phyloP scores from a whole-genome alignment of 139 green algal genomes.

The Deuterostichococcus epilithicus region DNA sequence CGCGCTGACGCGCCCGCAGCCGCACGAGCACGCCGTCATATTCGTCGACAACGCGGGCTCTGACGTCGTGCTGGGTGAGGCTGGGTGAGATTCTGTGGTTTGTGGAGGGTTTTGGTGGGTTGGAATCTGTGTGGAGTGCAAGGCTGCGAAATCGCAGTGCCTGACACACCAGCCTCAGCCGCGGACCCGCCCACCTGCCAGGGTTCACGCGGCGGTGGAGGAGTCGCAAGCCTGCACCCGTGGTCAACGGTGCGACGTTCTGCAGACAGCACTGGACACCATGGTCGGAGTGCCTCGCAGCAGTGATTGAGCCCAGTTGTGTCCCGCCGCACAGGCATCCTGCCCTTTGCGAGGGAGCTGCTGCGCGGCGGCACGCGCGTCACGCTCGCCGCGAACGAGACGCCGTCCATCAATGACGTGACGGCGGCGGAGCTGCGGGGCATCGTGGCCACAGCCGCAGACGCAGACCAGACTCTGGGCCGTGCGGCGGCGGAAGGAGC shows the following conservation, averaged over 20 bases:
- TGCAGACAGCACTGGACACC: background rate
- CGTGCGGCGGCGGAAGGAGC: slow-evolving; percentile 4
- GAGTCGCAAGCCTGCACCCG: no score
- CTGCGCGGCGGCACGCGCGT: slow-evolving; percentile 62
- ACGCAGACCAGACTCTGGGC: slow-evolving; percentile 7
- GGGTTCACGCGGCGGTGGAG: no score
- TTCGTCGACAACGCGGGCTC: slow-evolving; percentile 90
- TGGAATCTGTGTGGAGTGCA: no score
- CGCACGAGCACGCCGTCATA: slow-evolving; percentile 67
- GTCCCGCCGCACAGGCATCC: slow-evolving; percentile 54
- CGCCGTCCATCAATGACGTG: slow-evolving; percentile 90
- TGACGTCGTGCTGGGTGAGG: slow-evolving; percentile 70
- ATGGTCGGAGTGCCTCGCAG: background rate
- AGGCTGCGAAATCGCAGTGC: no score
- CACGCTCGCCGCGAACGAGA: slow-evolving; percentile 78
- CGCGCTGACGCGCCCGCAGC: slow-evolving; percentile 12
- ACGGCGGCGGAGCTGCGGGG: slow-evolving; percentile 75
- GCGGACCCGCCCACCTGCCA: no score
- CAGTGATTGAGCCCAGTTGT: no score
- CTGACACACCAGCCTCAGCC: no score
- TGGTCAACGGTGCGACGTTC: no score
- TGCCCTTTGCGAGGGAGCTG: slow-evolving; percentile 84
- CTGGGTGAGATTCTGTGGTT: background rate
- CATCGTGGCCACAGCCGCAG: slow-evolving; percentile 39
- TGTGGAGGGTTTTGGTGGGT: background rate